Evolutionary conservation across 768 basidiomycete genomes (phyloP).

Genomic region (Termitomyces sp.): DNA sequence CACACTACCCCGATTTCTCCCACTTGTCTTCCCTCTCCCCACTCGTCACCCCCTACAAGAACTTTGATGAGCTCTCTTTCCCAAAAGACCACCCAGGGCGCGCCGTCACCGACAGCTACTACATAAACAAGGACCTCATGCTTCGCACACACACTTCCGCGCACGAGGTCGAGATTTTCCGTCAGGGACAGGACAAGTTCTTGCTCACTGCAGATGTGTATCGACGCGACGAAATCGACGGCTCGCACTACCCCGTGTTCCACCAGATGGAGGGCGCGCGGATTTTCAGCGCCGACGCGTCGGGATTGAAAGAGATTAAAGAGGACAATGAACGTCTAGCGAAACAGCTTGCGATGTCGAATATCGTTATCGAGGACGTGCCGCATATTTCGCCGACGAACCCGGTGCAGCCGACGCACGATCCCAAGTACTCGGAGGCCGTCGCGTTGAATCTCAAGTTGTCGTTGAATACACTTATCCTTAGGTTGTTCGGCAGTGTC

Average conservation of each 20-base stretch:
- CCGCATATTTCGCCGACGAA: conserved; percentile 72
- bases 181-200: conserved; percentile 74
- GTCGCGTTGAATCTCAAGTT: conserved; percentile 87
- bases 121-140: conserved; percentile 87
- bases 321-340: conserved; percentile 68
- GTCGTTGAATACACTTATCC: conserved; percentile 81
- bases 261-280: conserved; percentile 97
- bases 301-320: conserved; percentile 58
- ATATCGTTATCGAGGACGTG: conserved; percentile 86
- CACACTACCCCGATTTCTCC: conserved; percentile 73
- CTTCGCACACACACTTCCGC: conserved; percentile 98
- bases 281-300: conserved; percentile 62
- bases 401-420: conserved; percentile 76
- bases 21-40: conserved; percentile 80
- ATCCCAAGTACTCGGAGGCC: conserved; percentile 66
- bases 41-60: conserved; percentile 84
- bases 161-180: conserved; percentile 92
- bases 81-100: conserved; percentile 92
- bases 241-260: conserved; percentile 95
- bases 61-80: conserved; percentile 97
- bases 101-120: conserved; percentile 89
- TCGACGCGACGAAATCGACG: conserved; percentile 96
- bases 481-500: conserved; percentile 71
- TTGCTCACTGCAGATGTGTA: conserved; percentile 96
- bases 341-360: conserved; percentile 57